A percentile compares a stretch with the other conserved stretches of the same genome.
These are phyloP conservation scores for Trichoderma breve DNA, from an alignment of 2,329 filamentous ascomycete genomes.

Conservation along the genomic window DNA sequence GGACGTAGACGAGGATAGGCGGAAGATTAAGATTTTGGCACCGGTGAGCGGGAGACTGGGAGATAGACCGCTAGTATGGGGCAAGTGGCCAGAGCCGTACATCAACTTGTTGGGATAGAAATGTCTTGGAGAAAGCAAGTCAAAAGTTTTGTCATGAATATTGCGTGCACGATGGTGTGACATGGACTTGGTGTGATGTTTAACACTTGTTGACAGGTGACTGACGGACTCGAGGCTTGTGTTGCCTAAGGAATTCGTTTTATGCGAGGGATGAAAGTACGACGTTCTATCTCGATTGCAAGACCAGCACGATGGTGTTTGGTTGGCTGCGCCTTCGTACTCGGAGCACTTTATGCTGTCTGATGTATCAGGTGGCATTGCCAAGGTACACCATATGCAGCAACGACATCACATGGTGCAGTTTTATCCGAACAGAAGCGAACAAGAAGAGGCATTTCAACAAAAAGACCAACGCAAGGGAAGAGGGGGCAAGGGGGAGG, in stretches of 20 bases:
- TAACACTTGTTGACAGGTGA: background rate
- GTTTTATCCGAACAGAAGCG: background rate
- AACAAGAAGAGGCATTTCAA: background rate
- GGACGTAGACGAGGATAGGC: slow-evolving; percentile 82
- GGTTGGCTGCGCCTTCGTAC: background rate
- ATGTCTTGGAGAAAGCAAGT: background rate
- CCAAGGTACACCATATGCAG: slow-evolving; percentile 9
- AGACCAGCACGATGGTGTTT: background rate
- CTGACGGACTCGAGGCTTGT: background rate
- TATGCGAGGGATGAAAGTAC: background rate
- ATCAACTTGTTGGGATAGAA: slow-evolving; percentile 66
- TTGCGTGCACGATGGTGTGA: background rate
- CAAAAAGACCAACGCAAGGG: background rate
- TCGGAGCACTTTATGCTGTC: background rate
- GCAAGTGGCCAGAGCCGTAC: slow-evolving; percentile 80
- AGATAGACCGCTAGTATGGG: slow-evolving; percentile 77
- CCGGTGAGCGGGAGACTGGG: slow-evolving; percentile 82
- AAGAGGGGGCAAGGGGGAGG: background rate
- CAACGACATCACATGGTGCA: slow-evolving; percentile 6
- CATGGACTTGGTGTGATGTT: no score
- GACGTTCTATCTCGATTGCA: background rate
- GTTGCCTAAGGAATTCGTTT: background rate
- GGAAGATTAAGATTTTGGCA: slow-evolving; percentile 75
- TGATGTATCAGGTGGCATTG: background rate
- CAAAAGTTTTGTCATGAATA: background rate